These are phyloP conservation scores for Crotalaria pallida DNA, from an alignment of 306 rosid species.

Conservation along the genomic window DNA sequence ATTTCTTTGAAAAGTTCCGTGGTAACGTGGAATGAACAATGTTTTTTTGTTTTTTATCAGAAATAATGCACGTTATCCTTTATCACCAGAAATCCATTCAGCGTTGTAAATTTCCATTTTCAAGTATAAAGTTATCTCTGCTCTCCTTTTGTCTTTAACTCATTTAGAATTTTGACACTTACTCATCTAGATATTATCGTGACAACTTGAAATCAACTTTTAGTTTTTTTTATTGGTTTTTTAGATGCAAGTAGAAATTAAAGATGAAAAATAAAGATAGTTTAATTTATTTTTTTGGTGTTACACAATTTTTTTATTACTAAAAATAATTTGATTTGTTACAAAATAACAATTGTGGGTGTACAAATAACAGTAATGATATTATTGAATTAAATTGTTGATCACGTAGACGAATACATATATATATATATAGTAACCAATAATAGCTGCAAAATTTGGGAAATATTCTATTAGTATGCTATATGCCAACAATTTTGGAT, in stretches of 20 bases:
- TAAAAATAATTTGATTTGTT: too few relatives aligned
- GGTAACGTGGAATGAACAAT: slow-evolving; percentile 23
- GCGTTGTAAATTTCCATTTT: slow-evolving; percentile 6
- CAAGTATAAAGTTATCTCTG: background rate
- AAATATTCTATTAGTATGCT: background rate
- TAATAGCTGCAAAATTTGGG: background rate
- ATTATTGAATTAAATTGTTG: too few relatives aligned
- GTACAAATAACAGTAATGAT: too few relatives aligned
- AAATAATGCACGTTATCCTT: background rate
- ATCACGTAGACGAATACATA: background rate
- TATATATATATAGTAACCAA: too few relatives aligned
- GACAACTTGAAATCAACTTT: too few relatives aligned
- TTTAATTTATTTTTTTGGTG: too few relatives aligned
- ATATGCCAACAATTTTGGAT: background rate
- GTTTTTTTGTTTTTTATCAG: background rate
- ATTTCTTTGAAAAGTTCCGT: slow-evolving; percentile 35
- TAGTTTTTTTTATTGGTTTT: too few relatives aligned
- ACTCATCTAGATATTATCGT: background rate
- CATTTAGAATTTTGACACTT: background rate
- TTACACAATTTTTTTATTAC: too few relatives aligned
- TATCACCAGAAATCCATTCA: background rate
- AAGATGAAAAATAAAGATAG: too few relatives aligned
- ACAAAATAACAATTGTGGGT: too few relatives aligned
- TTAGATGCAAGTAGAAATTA: too few relatives aligned
- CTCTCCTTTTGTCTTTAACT: background rate